These are phyloP conservation scores for Phytophthora pistaciae DNA, from an alignment of 352 stramenopile genomes.

Conservation along the genomic window DNA sequence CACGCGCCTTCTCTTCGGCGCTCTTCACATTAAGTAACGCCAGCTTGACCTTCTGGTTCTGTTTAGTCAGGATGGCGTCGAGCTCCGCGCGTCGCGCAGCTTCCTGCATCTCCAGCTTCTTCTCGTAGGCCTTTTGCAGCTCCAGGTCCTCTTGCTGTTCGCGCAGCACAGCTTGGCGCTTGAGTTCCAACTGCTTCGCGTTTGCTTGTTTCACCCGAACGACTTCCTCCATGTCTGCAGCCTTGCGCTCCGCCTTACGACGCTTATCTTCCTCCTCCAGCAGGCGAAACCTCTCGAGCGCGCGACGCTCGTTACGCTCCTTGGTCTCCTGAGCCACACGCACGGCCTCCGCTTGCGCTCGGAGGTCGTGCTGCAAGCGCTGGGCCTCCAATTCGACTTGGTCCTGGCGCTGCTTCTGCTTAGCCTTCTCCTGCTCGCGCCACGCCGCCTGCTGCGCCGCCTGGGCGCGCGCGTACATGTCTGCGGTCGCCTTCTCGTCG, in stretches of 20 bases:
- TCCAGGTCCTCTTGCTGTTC: conserved; percentile 56
- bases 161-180: conserved; percentile 42
- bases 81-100: conserved; percentile 54
- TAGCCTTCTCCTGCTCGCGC: conserved; percentile 50
- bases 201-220: conserved; percentile 61
- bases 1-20: conserved; percentile 61
- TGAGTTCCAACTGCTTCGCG: conserved; percentile 56
- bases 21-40: conserved; percentile 70
- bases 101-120: conserved; percentile 62
- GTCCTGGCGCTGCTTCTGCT: conserved; percentile 38
- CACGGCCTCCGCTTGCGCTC: conserved; percentile 46
- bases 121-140: conserved; percentile 57
- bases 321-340: conserved; percentile 45
- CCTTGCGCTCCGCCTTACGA: conserved; percentile 56
- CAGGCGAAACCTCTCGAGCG: conserved; percentile 47
- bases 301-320: conserved; percentile 53
- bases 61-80: conserved; percentile 54
- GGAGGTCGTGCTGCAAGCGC: conserved; percentile 56
- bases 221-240: conserved; percentile 52
- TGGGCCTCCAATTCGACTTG: conserved; percentile 49
- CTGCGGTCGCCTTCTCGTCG: conserved; percentile 38
- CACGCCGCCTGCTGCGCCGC: conserved; percentile 49
- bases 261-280: conserved; percentile 59
- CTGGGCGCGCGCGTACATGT: conserved; percentile 51
- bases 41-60: conserved; percentile 64